Evolutionary conservation across 768 basidiomycete genomes (phyloP).

Genomic region (Mycena pura): DNA sequence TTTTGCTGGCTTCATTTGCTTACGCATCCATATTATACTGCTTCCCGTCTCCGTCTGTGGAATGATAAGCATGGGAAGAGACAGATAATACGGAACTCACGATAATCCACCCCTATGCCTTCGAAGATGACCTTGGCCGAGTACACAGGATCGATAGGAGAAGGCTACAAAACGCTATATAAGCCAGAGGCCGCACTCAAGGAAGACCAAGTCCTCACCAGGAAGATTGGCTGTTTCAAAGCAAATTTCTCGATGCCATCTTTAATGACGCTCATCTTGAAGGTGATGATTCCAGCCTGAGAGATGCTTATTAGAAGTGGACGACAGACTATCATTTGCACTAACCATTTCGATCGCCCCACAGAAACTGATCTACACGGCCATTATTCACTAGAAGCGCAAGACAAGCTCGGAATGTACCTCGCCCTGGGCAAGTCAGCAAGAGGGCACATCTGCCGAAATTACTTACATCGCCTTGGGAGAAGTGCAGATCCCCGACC

Average conservation of each 20-base stretch:
- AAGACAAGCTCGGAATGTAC: constrained; percentile 36
- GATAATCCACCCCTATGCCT: constrained; percentile 75
- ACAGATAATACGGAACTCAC: constrained; percentile 46
- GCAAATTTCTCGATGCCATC: constrained; percentile 77
- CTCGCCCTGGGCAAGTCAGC: constrained; percentile 54
- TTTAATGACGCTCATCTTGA: constrained; percentile 76
- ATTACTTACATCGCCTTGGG: constrained; percentile 68
- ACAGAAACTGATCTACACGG: constrained; percentile 68
- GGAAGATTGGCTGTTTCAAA: constrained; percentile 76
- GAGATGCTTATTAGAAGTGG: not conserved
- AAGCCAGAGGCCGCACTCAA: not conserved
- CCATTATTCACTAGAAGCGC: not conserved
- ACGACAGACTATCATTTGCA: not conserved
- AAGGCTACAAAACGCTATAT: constrained; percentile 52
- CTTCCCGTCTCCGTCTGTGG: constrained; percentile 69
- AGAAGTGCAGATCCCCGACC: constrained; percentile 81
- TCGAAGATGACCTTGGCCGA: constrained; percentile 79
- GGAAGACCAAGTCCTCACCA: constrained; percentile 46
- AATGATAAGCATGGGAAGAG: not conserved
- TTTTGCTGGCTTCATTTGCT: constrained; percentile 21
- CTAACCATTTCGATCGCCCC: constrained; percentile 79
- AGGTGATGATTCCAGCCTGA: constrained; percentile 74
- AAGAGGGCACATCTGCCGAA: not conserved
- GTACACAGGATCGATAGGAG: constrained; percentile 77
- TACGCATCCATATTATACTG: constrained; percentile 83